A percentile compares a stretch with the other conserved stretches of the same genome.
Conservation (phyloP, 208 protist genomes). For the Naegleria fowleri region DNA sequence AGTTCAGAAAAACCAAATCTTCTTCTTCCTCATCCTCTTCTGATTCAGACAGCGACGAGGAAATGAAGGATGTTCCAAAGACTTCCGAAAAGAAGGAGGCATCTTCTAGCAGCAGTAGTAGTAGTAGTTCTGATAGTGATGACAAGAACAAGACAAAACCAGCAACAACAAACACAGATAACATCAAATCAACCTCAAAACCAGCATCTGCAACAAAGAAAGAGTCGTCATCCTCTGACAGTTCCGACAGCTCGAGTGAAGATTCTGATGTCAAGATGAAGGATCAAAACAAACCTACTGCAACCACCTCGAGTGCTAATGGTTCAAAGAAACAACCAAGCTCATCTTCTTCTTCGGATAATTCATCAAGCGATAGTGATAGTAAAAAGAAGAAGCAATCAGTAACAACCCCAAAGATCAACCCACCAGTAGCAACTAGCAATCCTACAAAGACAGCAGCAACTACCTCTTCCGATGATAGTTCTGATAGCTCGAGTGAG, state of each 20-base stretch:
- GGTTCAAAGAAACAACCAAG: too few species aligned
- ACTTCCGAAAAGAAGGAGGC: background rate
- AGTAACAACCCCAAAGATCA: too few species aligned
- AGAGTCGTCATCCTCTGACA: background rate
- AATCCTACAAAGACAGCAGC: background rate
- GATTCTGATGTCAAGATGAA: background rate
- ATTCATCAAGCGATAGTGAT: too few species aligned
- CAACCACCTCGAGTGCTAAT: too few species aligned
- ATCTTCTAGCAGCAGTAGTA: background rate
- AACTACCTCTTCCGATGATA: background rate
- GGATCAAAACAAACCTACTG: background rate
- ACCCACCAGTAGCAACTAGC: too few species aligned
- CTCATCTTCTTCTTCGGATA: too few species aligned
- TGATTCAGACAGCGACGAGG: background rate
- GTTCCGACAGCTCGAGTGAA: background rate
- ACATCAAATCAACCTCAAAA: background rate
- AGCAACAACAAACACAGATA: background rate
- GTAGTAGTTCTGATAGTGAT: background rate
- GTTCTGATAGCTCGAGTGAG: background rate
- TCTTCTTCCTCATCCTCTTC: background rate
- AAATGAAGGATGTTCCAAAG: background rate
- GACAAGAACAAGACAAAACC: background rate
- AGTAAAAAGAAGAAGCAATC: too few species aligned
- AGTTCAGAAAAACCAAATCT: background rate
- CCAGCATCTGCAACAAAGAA: background rate